Evolutionary conservation across 192 early-diverging fungal genomes (phyloP).

Genomic region (Entrophospora sp.): DNA sequence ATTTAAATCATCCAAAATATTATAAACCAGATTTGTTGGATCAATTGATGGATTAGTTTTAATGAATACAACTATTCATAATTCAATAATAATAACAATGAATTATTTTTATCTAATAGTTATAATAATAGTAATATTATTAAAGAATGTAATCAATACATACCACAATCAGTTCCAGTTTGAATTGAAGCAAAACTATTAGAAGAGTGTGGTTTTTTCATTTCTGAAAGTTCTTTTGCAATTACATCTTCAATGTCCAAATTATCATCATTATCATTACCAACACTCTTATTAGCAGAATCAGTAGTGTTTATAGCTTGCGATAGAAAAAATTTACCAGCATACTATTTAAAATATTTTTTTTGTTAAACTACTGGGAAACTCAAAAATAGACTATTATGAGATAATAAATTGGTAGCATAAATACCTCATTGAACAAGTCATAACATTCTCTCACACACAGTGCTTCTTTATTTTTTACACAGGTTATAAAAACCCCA

Average conservation of each 20-base stretch:
- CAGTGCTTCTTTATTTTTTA: slow-evolving; percentile 31
- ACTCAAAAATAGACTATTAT: background rate
- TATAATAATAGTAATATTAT: background rate
- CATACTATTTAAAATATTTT: slow-evolving; percentile 22
- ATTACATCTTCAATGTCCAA: slow-evolving; percentile 46
- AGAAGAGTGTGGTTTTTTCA: slow-evolving; percentile 35
- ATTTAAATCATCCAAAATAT: slow-evolving; percentile 27
- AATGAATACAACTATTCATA: slow-evolving; percentile 40
- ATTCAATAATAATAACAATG: background rate
- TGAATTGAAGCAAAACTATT: slow-evolving; percentile 38
- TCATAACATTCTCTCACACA: slow-evolving; percentile 41
- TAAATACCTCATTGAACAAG: slow-evolving; percentile 36
- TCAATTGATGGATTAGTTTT: slow-evolving; percentile 35
- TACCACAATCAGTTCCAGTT: slow-evolving; percentile 47
- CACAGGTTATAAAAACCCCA: slow-evolving; percentile 44
- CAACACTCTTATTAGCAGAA: slow-evolving; percentile 10
- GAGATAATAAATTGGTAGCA: background rate
- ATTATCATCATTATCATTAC: slow-evolving; percentile 27
- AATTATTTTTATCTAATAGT: background rate
- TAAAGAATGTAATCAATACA: background rate
- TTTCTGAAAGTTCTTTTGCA: slow-evolving; percentile 40
- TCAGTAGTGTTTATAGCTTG: background rate
- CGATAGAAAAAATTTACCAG: slow-evolving; percentile 23
- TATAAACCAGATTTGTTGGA: slow-evolving; percentile 32
- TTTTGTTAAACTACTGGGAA: background rate